Base-by-base conservation (phyloP, 345 rosid species). In the Cardamine chenopodiifolia region DNA sequence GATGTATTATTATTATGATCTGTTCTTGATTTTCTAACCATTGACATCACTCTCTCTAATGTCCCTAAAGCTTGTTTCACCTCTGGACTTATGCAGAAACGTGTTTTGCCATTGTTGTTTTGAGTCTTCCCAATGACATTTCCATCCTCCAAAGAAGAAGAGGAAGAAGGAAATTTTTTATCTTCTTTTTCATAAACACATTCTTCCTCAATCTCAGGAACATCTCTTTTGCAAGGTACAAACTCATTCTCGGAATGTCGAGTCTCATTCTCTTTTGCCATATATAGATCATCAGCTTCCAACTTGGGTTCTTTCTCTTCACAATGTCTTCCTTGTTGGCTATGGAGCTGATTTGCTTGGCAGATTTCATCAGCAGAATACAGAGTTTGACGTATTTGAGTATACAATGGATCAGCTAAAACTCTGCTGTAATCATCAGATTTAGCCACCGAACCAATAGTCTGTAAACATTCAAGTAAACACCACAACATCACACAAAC, bases 1-100 rank as follows among this genome's bases (percentile, higher is more conserved):
- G 83, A 70, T 4, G 76, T 7, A 8, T 78, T 63, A n/a, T 55
- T 0, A 68, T 55, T 47, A 39, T 48, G 29, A 53, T 79, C 72
- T 31, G 65, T 54, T 78, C 85, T 82, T 22, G 79, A 44, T 63
- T 86, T 81, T 4, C 80, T 85, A 62, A 88, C 84, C 61, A 89
- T 32, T 6, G 82, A 75, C 64, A 95, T 88, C 31, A 74, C 97
- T 75, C 79, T 85, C 70, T 95, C 97, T 73, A 95, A 50, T 23
- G 86, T 90, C 67, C 86, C 83, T 64, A 95, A 79, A 66, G 97
- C 99, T 65, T 85, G 83, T 68, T 85, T 81, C 47, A 95, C 97
- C 82, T 80, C 82, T 14, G 89, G 91, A 64, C 96, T 82, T 60
- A 88, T 57, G 68, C 55, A 59, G 67, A 81, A 35, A 20, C 64